Base-by-base conservation (phyloP, 768 basidiomycete genomes). In the Collybiopsis confluens region DNA sequence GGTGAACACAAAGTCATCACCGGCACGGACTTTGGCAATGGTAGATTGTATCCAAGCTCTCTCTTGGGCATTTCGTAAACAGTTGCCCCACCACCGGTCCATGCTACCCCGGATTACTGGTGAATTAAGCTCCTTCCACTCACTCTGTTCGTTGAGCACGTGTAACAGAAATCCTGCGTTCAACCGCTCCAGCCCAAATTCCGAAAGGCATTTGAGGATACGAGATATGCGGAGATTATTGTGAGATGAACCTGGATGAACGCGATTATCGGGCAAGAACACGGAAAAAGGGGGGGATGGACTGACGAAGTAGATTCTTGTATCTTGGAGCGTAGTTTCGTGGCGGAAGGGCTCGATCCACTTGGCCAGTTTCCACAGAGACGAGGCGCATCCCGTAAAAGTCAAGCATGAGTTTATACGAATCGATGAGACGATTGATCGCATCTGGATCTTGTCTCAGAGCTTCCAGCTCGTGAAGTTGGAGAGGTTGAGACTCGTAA, bases 11-110 rank as follows among this genome's bases (percentile, higher is more conserved):
- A 68, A 76, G 0, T 61, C 70, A 21, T 68, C 62, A 18, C 66
- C 71, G 27, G 60, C 56, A 48, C 87, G 77, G 37, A 81, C 84
- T 48, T 72, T 75, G 47, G 58, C 54, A 28, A 88, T 79, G 49
- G 77, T 57, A n/a, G 62, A 65, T 27, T 73, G 69, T 36, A 89
- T 73, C 77, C 79, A 83, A 23, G 67, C 62, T 57, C 86, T 72
- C 57, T 86, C 83, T 55, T 72, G 68, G n/a, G 76, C 73, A 57
- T 84, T 74, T 56, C 88, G 73, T 47, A 88, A 68, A 62, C 87
- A 90, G 60, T 86, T 86, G 18, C 81, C 80, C 88, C 88, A 89
- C 83, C 85, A 90, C 54, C 74, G 70, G 56, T 88, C 88, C 86
- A 89, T 88, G 64, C 88, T 89, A 58, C 68, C 67, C 45, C 66